phyloP scores from a whole-genome alignment of 2,329 filamentous ascomycete species.

The Penicillium sp. region DNA sequence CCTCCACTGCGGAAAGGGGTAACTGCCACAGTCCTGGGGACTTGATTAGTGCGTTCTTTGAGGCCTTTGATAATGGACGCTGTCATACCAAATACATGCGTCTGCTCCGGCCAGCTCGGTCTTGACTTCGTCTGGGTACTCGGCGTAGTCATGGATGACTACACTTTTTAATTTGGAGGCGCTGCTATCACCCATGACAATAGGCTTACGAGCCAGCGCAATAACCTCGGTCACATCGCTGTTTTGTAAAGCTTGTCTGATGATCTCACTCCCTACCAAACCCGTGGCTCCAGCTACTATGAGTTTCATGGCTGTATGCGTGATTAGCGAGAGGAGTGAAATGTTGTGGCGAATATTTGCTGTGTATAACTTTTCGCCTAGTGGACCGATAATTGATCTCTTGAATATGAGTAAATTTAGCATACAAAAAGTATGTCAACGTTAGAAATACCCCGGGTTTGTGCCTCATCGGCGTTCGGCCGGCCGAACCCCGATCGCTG shows the following conservation, averaged over 20 bases:
- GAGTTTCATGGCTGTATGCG: constrained; percentile 32
- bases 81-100: constrained; percentile 39
- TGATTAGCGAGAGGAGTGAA: not conserved
- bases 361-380: not conserved
- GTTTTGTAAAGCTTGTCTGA: constrained; percentile 33
- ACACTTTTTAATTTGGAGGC: constrained; percentile 33
- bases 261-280: constrained; percentile 37
- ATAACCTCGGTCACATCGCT: constrained; percentile 14
- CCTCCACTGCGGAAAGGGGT: constrained; percentile 33
- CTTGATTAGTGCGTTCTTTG: not conserved
- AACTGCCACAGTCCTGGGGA: constrained; percentile 5
- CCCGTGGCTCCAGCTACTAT: constrained; percentile 37
- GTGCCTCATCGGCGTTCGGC: not conserved
- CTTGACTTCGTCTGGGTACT: constrained; percentile 34
- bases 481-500: not conserved
- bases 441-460: not conserved
- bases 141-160: constrained; percentile 32
- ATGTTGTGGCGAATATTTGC: not conserved
- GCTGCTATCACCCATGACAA: not conserved
- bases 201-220: constrained; percentile 6
- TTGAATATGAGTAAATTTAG: not conserved
- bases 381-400: not conserved
- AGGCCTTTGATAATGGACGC: not conserved
- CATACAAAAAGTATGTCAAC: not conserved
- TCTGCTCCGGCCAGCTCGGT: constrained; percentile 32